Evolutionary conservation across 2,329 filamentous ascomycete species (phyloP), one percentile per base, ranked within the genome.

Genomic region (Penicillium digitatum): DNA sequence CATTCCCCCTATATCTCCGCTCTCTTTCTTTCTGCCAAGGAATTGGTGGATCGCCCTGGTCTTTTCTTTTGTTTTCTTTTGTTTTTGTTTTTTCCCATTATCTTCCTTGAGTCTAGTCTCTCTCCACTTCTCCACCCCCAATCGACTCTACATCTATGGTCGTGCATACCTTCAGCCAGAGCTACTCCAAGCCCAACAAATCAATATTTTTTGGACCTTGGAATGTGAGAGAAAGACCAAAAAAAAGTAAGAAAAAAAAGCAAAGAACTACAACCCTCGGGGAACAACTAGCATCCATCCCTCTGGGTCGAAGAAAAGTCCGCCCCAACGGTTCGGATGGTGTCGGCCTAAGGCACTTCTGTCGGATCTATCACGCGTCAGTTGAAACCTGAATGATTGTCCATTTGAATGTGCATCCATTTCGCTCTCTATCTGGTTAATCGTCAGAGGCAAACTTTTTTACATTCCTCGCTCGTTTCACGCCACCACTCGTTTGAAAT

Each of bases 361-460:
- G 31, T 69, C 62, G 67, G 67, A 71, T 59, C 58, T 63, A 66
- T 71, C 67, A 70, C 64, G 65, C 64, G 65, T 68, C 68, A 66
- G 60, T 61, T 56, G 38, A 57, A 50, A 54, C 59, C 50, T 40
- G 29, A 61, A 61, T 55, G 37, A 56, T 45, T 49, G 22, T 27
- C 10, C 40, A 51, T 39, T 54, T 54, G 52, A 44, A 51, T 50
- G 42, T 45, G 26, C n/a, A 31, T n/a, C 29, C 24, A 16, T 44
- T 48, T 24, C 9, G 24, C 18, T 16, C 24, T 46, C 26, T 8
- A 51, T 31, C 37, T 43, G 47, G 52, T 32, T 35, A 45, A 11
- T 18, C 34, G 45, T 48, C 47, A 42, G 31, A 39, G 20, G 43
- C 34, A 34, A 16, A 27, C 34, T 44, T 44, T 32, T 38, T 40